Percentiles rank a stretch among this genome's conserved stretches.
These are phyloP conservation scores for Aureobasidium pullulans DNA, from an alignment of 2,329 filamentous ascomycete species.

Conservation along the genomic window DNA sequence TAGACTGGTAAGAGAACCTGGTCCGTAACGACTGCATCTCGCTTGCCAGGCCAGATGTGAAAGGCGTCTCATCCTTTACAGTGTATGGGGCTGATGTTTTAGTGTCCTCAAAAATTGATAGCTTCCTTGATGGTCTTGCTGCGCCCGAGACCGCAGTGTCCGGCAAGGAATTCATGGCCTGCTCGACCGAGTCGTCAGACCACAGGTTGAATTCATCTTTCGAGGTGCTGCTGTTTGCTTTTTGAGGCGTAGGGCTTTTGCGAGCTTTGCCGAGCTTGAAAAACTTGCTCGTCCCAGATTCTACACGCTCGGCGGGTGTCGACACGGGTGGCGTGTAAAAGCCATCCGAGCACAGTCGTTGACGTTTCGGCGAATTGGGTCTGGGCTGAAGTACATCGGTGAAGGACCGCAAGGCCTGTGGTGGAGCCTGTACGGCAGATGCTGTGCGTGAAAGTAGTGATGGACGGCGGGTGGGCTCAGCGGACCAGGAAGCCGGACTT, in stretches of 20 bases:
- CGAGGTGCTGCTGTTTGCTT: not conserved
- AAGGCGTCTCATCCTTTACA: not conserved
- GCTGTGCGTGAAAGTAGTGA: slow-evolving; percentile 22
- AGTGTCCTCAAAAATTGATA: slow-evolving; percentile 13
- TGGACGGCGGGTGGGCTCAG: slow-evolving; percentile 31
- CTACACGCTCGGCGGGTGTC: slow-evolving; percentile 15
- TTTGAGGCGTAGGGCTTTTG: slow-evolving; percentile 14
- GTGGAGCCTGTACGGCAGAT: slow-evolving; percentile 16
- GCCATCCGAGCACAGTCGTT: slow-evolving; percentile 38
- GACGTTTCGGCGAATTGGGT: slow-evolving; percentile 34
- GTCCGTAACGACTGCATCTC: slow-evolving; percentile 25
- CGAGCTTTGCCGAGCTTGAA: slow-evolving; percentile 32
- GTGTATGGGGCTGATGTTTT: slow-evolving; percentile 5
- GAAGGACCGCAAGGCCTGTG: slow-evolving; percentile 21
- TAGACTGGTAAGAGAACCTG: slow-evolving; percentile 16
- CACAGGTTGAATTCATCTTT: slow-evolving; percentile 38
- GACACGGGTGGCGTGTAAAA: slow-evolving; percentile 18
- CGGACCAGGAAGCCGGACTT: slow-evolving; percentile 47
- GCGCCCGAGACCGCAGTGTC: slow-evolving; percentile 21
- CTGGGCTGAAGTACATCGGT: slow-evolving; percentile 35
- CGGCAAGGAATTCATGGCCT: slow-evolving; percentile 32
- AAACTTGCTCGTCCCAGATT: slow-evolving; percentile 37
- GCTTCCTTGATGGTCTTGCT: slow-evolving; percentile 14
- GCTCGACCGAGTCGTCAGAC: slow-evolving; percentile 42
- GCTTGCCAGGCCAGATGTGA: slow-evolving; percentile 16